Evolutionary conservation across 2,329 filamentous ascomycete species (phyloP), one percentile per base, ranked within the genome.

Genomic region (Colletotrichum paranaense): DNA sequence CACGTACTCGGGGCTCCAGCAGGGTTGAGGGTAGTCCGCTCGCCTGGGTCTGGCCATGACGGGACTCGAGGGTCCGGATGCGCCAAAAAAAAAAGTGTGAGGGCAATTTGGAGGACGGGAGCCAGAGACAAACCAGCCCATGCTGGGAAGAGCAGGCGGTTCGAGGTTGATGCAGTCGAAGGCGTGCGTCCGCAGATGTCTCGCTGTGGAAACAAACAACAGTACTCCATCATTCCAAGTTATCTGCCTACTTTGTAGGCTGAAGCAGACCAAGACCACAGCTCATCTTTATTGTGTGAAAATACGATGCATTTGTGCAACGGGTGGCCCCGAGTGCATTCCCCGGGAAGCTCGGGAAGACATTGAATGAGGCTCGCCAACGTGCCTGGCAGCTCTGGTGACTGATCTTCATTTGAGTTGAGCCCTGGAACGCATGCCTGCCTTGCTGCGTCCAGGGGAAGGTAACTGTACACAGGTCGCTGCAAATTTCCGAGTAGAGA

Each of bases 311-410:
- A 22, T 35, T 49, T 60, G 70, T 73, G 66, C 16, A 59, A 69
- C 59, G 42, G 26, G 7, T 30, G 63, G 19, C n/a, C 28, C 6
- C 19, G 26, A 59, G 24, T 55, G 24, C 38, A 19, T 46, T 52
- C 53, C 42, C 35, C 53, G 66, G 59, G 46, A 73, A 62, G 65
- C 42, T 60, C 66, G 69, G 59, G 49, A 69, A 64, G 42, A n/a
- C 46, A 60, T 69, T 38, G 66, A 59, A 59, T 32, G 24, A 26
- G 56, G n/a, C 38, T 26, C 32, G 66, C 22, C 66, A 64, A 32
- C 32, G 26, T 57, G 16, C 53, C 28, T 68, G 38, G 24, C n/a
- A 55, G 66, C 19, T 60, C 28, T 68, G 38, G 24, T 19, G 32
- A 58, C 52, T 72, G 53, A 69, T 63, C 69, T 38, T 53, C 58